These are phyloP conservation scores for Hygrophoropsis aurantiaca DNA, from an alignment of 768 basidiomycete species.

Conservation along the genomic window DNA sequence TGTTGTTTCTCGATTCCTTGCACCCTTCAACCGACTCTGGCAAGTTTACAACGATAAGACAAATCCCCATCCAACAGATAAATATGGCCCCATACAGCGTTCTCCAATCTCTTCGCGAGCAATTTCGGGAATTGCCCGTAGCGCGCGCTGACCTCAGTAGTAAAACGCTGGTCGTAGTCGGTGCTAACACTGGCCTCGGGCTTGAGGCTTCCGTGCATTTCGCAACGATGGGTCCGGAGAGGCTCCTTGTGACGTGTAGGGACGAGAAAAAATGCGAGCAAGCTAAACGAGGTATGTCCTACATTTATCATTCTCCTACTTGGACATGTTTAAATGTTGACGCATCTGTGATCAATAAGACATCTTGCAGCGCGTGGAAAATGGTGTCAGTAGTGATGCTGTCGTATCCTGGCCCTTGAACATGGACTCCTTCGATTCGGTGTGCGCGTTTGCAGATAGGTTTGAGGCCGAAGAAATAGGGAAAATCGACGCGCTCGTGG, in stretches of 20 bases:
- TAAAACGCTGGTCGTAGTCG: not conserved
- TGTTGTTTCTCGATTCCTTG: too few species aligned
- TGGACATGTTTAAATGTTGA: too few species aligned
- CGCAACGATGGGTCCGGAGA: not conserved
- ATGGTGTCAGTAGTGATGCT: constrained; percentile 19
- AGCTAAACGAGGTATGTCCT: not conserved
- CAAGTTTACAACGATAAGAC: too few species aligned
- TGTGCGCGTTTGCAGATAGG: constrained; percentile 16
- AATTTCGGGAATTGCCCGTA: constrained; percentile 8
- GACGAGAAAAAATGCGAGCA: not conserved
- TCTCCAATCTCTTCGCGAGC: constrained; percentile 10
- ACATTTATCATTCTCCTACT: not conserved
- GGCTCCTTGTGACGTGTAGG: not conserved
- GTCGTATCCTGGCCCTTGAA: constrained; percentile 23
- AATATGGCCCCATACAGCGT: constrained; percentile 15
- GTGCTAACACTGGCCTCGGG: constrained; percentile 1
- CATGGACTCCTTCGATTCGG: constrained; percentile 17
- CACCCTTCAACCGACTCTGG: too few species aligned
- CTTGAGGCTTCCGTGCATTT: not conserved
- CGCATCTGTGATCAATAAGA: not conserved
- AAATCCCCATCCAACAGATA: too few species aligned
- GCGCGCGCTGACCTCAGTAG: constrained; percentile 12
- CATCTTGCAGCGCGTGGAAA: not conserved
- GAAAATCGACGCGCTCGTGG: constrained; percentile 21
- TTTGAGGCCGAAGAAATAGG: constrained; percentile 15